These are phyloP conservation scores for Apostasia ramifera DNA, from an alignment of 106 monocot species.

Conservation along the genomic window DNA sequence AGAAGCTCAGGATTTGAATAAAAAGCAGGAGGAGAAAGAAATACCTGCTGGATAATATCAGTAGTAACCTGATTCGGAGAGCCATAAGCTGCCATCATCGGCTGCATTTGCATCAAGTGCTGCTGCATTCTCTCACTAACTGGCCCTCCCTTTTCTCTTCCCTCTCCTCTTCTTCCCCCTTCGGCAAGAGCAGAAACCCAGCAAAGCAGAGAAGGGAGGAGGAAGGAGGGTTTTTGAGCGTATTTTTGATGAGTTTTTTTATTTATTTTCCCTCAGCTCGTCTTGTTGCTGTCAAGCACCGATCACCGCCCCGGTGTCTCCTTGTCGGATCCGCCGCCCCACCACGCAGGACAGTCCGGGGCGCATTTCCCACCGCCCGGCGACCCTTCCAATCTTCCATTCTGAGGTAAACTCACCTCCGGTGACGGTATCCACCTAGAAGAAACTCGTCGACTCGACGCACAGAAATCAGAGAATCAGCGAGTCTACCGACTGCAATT, in stretches of 20 bases:
- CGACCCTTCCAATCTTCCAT: too few species aligned
- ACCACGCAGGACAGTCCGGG: background rate
- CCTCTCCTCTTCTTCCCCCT: conserved; percentile 5
- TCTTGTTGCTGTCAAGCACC: conserved; percentile 19
- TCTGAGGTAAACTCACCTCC: too few species aligned
- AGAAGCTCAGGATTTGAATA: too few species aligned
- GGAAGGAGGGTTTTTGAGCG: background rate
- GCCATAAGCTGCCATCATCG: conserved; percentile 61
- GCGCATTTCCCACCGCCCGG: background rate
- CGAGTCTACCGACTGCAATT: too few species aligned
- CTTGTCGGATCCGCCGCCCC: conserved; percentile 3
- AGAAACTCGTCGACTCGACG: too few species aligned
- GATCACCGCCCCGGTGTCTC: conserved; percentile 5
- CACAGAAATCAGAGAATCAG: too few species aligned
- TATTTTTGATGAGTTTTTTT: conserved; percentile 4
- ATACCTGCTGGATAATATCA: conserved; percentile 69
- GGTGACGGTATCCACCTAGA: too few species aligned
- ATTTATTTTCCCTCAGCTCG: background rate
- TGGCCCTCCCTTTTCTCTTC: conserved; percentile 3
- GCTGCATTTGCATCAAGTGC: conserved; percentile 80
- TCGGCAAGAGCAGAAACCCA: background rate
- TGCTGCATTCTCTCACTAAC: conserved; percentile 38
- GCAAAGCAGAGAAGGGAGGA: background rate
- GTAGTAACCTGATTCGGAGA: conserved; percentile 58
- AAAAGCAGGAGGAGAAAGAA: background rate